These are phyloP conservation scores for Madurella mycetomatis DNA, from an alignment of 2,329 filamentous ascomycete species.

Conservation along the genomic window DNA sequence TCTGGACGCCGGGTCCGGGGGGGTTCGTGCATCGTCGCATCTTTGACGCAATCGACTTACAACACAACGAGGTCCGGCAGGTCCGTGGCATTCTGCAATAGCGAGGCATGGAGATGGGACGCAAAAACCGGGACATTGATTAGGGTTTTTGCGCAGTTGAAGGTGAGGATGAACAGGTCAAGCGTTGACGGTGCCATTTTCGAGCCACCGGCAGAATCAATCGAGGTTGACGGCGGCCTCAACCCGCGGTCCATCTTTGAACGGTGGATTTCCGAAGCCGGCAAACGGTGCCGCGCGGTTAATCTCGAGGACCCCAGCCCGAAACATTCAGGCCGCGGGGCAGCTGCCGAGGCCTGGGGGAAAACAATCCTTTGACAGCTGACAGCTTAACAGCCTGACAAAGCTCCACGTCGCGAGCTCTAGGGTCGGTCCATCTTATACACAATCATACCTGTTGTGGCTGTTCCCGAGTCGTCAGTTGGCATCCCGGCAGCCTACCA, in stretches of 20 bases:
- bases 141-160: slow-evolving; percentile 75
- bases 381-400: no score
- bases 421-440: not conserved
- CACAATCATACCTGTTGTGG: no score
- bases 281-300: not conserved
- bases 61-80: slow-evolving; percentile 54
- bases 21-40: not conserved
- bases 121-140: slow-evolving; percentile 69
- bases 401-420: not conserved
- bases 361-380: no score
- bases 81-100: slow-evolving; percentile 45
- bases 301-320: no score
- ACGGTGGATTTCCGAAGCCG: not conserved
- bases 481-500: not conserved
- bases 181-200: slow-evolving; percentile 47
- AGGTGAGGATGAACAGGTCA: slow-evolving; percentile 75
- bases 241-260: not conserved
- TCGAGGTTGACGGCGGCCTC: not conserved
- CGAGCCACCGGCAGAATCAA: slow-evolving; percentile 20
- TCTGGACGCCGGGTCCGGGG: not conserved
- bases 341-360: no score
- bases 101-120: slow-evolving; percentile 59
- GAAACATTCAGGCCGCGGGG: no score
- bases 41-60: slow-evolving; percentile 39
- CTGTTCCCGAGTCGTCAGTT: not conserved